These are phyloP conservation scores for Hippophae rhamnoides DNA, from an alignment of 306 rosid genomes.

Conservation along the genomic window DNA sequence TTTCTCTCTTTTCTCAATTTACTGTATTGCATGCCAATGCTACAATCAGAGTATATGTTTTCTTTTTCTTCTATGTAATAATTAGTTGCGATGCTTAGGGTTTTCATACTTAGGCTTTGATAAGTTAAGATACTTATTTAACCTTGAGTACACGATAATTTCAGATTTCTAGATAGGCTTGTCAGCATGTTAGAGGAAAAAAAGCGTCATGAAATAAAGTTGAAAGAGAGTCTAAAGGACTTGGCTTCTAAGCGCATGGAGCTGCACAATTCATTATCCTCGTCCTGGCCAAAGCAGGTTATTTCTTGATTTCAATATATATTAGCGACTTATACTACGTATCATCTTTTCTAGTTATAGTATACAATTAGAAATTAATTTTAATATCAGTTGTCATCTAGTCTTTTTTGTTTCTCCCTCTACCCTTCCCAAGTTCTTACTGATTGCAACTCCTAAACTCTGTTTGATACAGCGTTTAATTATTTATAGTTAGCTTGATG, in stretches of 20 bases:
- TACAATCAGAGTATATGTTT: too few species aligned
- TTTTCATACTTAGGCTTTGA: too few species aligned
- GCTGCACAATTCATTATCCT: slow-evolving; percentile 82
- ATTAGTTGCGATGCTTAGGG: background rate
- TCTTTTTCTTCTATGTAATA: slow-evolving; percentile 1
- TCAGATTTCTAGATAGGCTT: slow-evolving; percentile 80
- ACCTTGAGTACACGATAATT: slow-evolving; percentile 22
- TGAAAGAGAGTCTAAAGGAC: slow-evolving; percentile 80
- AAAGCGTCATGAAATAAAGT: slow-evolving; percentile 77
- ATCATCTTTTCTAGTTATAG: background rate
- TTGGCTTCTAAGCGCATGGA: slow-evolving; percentile 77
- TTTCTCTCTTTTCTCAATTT: too few species aligned
- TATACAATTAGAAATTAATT: too few species aligned
- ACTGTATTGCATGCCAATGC: too few species aligned
- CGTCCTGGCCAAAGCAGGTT: slow-evolving; percentile 88
- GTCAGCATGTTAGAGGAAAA: slow-evolving; percentile 78
- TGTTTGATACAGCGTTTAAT: too few species aligned
- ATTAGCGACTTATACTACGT: background rate
- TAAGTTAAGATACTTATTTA: slow-evolving; percentile 5
- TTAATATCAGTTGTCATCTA: too few species aligned
- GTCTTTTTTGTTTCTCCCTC: too few species aligned
- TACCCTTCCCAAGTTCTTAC: too few species aligned
- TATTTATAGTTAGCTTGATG: background rate
- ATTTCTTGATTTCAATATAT: slow-evolving; percentile 3
- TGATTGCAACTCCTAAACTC: too few species aligned